Evolutionary conservation across 2,329 filamentous ascomycete genomes (phyloP).

Genomic region (Pezicula carpinea): DNA sequence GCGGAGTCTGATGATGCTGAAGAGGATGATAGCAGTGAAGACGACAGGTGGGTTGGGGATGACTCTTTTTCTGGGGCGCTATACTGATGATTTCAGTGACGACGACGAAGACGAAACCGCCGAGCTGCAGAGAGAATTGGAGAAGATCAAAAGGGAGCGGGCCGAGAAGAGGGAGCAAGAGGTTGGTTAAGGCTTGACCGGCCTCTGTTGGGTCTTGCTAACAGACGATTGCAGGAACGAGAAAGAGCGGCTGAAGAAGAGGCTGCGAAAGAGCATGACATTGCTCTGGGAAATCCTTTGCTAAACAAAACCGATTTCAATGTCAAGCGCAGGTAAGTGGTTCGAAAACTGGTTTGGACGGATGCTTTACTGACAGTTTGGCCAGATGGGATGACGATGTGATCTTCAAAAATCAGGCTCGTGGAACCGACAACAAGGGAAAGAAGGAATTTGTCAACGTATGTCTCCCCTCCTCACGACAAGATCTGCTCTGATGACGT

Average conservation of each 20-base stretch:
- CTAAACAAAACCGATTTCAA: constrained; percentile 86
- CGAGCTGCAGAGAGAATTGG: constrained; percentile 85
- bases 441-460: constrained; percentile 98
- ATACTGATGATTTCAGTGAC: constrained; percentile 44
- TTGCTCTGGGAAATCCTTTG: constrained; percentile 87
- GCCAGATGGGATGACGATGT: constrained; percentile 95
- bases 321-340: constrained; percentile 63
- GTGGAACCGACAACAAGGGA: constrained; percentile 86
- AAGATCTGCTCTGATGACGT: constrained; percentile 1
- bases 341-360: not conserved
- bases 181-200: constrained; percentile 32
- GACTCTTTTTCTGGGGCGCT: not conserved
- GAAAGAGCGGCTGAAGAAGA: constrained; percentile 77
- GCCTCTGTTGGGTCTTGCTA: constrained; percentile 4
- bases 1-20: constrained; percentile 66
- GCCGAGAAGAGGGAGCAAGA: constrained; percentile 73
- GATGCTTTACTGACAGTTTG: constrained; percentile 15
- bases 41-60: constrained; percentile 44
- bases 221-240: constrained; percentile 53
- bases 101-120: constrained; percentile 80
- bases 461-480: constrained; percentile 11
- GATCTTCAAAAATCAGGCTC: constrained; percentile 97
- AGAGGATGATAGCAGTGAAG: constrained; percentile 54
- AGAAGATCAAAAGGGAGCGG: constrained; percentile 86
- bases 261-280: constrained; percentile 79